Evolutionary conservation across 2,329 filamentous ascomycete genomes (phyloP).

Genomic region (Cordyceps fumosorosea): DNA sequence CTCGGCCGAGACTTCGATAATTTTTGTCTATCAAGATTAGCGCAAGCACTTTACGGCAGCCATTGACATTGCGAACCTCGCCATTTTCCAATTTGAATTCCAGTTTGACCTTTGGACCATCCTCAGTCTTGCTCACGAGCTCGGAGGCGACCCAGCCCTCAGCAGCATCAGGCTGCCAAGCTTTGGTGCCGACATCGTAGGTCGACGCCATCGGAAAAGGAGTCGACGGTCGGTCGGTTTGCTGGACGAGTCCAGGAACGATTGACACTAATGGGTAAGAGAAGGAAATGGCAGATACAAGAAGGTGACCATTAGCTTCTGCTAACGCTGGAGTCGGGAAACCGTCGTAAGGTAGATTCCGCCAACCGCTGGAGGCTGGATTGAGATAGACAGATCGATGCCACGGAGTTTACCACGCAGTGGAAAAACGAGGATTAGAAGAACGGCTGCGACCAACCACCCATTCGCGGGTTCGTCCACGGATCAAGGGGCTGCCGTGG

Average conservation of each 20-base stretch:
- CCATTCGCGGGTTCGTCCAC: background rate
- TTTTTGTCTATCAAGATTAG: conserved; percentile 57
- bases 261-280: background rate
- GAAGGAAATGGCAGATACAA: background rate
- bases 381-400: conserved; percentile 1
- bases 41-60: conserved; percentile 4
- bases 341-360: background rate
- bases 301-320: conserved; percentile 2
- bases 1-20: conserved; percentile 67
- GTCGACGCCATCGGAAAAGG: conserved; percentile 72
- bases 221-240: background rate
- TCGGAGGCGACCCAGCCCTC: conserved; percentile 98
- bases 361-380: background rate
- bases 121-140: conserved; percentile 74
- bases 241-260: background rate
- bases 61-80: conserved; percentile 53
- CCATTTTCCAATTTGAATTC: conserved; percentile 88
- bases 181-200: conserved; percentile 94
- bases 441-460: conserved; percentile 2
- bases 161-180: conserved; percentile 93
- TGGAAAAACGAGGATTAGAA: background rate
- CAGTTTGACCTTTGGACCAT: conserved; percentile 81
- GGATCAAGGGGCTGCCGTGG: conserved; percentile 6
- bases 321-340: background rate
- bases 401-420: conserved; percentile 3